A percentile compares a stretch with the other conserved stretches of the same genome.
Evolutionary conservation across 108 stramenopile species (phyloP).

Genomic region (Fragilaria radians): DNA sequence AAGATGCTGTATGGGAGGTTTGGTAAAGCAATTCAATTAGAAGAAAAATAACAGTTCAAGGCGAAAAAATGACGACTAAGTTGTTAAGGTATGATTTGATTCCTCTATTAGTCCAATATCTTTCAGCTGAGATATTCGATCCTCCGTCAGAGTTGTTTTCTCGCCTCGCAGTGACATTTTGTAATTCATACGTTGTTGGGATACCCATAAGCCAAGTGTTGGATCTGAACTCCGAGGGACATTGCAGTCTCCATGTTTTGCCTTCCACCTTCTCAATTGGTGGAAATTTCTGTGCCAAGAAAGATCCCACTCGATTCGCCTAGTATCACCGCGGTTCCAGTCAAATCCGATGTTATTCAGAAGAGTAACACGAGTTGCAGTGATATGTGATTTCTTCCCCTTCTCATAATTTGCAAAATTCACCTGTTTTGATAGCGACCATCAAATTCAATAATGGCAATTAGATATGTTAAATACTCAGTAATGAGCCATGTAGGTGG

Average conservation of each 20-base stretch:
- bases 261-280: background rate
- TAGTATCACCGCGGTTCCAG: background rate
- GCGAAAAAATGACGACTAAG: background rate
- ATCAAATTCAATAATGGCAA: no score
- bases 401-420: background rate
- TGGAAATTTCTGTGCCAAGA: background rate
- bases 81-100: background rate
- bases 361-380: background rate
- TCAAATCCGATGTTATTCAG: background rate
- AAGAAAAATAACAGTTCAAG: constrained; percentile 39
- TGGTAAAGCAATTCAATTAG: constrained; percentile 85
- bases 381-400: background rate
- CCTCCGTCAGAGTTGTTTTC: constrained; percentile 15
- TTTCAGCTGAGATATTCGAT: constrained; percentile 14
- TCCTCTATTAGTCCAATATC: constrained; percentile 7
- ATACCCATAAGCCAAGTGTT: background rate
- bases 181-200: constrained; percentile 23
- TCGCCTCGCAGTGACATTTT: constrained; percentile 14
- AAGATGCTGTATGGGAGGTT: constrained; percentile 82
- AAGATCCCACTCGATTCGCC: background rate
- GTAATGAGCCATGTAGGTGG: constrained; percentile 10
- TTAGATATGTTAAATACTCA: no score
- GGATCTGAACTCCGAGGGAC: background rate
- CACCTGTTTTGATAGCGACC: background rate
- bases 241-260: background rate